Evolutionary conservation across 352 stramenopile species (phyloP).

Genomic region (Globisporangium emineosum): DNA sequence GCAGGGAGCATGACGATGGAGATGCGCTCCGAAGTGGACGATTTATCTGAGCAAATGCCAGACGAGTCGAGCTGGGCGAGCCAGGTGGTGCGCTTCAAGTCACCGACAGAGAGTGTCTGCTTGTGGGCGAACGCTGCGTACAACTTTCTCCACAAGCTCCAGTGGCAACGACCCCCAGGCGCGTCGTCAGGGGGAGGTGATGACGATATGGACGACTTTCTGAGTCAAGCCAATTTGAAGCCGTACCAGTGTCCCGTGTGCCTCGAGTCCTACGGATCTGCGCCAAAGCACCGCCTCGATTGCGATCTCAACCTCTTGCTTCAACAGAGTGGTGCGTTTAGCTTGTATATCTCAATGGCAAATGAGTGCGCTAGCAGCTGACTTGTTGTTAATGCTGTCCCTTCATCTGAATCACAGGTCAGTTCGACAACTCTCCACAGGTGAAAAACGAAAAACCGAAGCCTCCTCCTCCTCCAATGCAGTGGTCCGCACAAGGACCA

Average conservation of each 20-base stretch:
- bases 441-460: not conserved
- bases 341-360: not conserved
- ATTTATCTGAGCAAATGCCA: constrained; percentile 25
- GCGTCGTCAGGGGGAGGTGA: constrained; percentile 20
- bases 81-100: constrained; percentile 41
- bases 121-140: constrained; percentile 75
- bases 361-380: not conserved
- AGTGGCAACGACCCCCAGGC: constrained; percentile 45
- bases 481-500: not conserved
- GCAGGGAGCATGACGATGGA: not conserved
- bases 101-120: constrained; percentile 45
- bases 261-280: constrained; percentile 36
- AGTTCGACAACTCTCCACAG: constrained; percentile 10
- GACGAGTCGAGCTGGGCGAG: constrained; percentile 26
- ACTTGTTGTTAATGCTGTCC: not conserved
- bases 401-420: constrained; percentile 6
- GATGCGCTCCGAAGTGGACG: constrained; percentile 27
- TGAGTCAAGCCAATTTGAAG: constrained; percentile 26
- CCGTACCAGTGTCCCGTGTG: constrained; percentile 52
- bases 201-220: constrained; percentile 40
- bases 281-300: constrained; percentile 41
- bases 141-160: constrained; percentile 63
- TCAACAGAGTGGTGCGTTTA: constrained; percentile 39
- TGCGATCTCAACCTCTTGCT: constrained; percentile 64
- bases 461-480: not conserved